Evolutionary conservation across 805 yeast species (phyloP).

Genomic region (Saccharomycopsis capsularis): DNA sequence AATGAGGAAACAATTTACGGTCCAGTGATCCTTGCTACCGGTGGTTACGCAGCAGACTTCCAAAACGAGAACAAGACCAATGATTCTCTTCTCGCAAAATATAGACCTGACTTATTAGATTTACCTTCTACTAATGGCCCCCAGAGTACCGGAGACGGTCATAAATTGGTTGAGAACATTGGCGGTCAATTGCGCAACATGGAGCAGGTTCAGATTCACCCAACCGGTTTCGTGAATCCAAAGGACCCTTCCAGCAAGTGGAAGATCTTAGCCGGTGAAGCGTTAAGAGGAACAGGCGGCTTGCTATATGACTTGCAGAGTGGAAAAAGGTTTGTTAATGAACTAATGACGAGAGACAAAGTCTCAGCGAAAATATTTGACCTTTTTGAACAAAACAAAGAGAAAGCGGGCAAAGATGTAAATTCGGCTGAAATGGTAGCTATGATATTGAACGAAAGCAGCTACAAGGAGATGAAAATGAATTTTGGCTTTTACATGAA

Average conservation of each 20-base stretch:
- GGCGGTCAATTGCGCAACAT: slow-evolving; percentile 48
- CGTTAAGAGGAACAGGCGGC: slow-evolving; percentile 55
- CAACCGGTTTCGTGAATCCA: slow-evolving; percentile 57
- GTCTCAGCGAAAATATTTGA: slow-evolving; percentile 40
- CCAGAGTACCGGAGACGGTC: slow-evolving; percentile 56
- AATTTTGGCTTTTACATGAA: slow-evolving; percentile 47
- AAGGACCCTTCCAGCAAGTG: slow-evolving; percentile 42
- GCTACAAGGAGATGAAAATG: slow-evolving; percentile 38
- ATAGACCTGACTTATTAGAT: slow-evolving; percentile 39
- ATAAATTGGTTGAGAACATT: slow-evolving; percentile 37
- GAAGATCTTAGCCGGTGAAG: slow-evolving; percentile 55
- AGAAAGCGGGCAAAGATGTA: slow-evolving; percentile 26
- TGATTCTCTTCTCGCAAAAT: slow-evolving; percentile 32
- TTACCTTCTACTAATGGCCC: slow-evolving; percentile 52
- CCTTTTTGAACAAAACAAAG: slow-evolving; percentile 24
- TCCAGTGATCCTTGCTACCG: slow-evolving; percentile 47
- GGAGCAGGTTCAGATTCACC: slow-evolving; percentile 57
- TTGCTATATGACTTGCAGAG: slow-evolving; percentile 38
- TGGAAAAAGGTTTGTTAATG: slow-evolving; percentile 48
- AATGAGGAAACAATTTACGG: slow-evolving; percentile 27
- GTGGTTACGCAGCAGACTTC: slow-evolving; percentile 46
- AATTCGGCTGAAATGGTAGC: slow-evolving; percentile 25
- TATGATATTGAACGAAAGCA: slow-evolving; percentile 36
- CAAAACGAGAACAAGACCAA: no score
- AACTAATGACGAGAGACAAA: slow-evolving; percentile 44